Evolutionary conservation across 1,284 basidiomycete genomes (phyloP).

Genomic region (Heterobasidion occidentale): DNA sequence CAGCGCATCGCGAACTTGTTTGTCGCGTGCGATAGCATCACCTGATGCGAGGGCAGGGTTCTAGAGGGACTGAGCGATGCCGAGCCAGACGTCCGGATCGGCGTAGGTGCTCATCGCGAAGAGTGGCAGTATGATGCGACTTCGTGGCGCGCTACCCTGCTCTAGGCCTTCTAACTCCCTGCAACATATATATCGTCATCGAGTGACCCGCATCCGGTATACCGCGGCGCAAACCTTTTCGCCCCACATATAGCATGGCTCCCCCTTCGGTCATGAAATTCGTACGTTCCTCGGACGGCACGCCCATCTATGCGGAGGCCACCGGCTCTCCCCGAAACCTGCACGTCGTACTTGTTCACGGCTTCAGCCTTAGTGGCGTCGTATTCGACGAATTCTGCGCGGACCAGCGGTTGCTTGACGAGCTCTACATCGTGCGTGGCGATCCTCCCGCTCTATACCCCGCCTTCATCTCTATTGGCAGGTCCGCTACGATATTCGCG

Average conservation of each 20-base stretch:
- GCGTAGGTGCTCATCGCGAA: too few relatives aligned
- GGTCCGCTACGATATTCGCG: constrained; percentile 15
- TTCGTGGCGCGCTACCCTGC: too few relatives aligned
- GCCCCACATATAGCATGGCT: not conserved
- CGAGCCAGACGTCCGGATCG: not conserved
- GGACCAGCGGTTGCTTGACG: not conserved
- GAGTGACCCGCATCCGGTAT: too few relatives aligned
- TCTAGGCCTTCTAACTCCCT: too few relatives aligned
- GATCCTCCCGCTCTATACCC: not conserved
- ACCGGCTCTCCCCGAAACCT: constrained; percentile 14
- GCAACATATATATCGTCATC: too few relatives aligned
- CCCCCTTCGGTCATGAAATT: not conserved
- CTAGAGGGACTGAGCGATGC: too few relatives aligned
- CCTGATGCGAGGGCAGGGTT: too few relatives aligned
- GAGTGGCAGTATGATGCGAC: too few relatives aligned
- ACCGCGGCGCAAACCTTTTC: too few relatives aligned
- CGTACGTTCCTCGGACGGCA: constrained; percentile 16
- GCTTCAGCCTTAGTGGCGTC: constrained; percentile 9
- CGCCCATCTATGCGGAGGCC: constrained; percentile 16
- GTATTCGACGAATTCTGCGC: constrained; percentile 14
- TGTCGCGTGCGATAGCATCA: too few relatives aligned
- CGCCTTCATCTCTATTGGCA: not conserved
- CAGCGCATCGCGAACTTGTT: too few relatives aligned
- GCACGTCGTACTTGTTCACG: constrained; percentile 15
- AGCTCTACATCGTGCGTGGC: constrained; percentile 14